phyloP scores from a whole-genome alignment of 192 early-diverging fungal species.

The Linnemannia hyalina region DNA sequence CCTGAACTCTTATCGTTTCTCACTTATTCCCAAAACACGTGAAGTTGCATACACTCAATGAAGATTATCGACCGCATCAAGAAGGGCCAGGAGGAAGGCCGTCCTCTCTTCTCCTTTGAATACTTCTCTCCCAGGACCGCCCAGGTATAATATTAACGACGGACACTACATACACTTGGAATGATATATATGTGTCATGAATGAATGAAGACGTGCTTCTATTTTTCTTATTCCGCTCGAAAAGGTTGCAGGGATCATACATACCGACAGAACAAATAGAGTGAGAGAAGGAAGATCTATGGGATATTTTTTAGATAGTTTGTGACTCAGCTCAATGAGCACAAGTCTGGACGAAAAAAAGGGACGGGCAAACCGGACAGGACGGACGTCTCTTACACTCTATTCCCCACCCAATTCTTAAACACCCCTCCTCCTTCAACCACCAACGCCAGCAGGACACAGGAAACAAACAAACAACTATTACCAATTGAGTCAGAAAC shows the following conservation, averaged over 20 bases:
- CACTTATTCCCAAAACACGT: background rate
- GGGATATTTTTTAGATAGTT: background rate
- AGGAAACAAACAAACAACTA: background rate
- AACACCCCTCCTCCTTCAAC: background rate
- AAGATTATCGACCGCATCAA: constrained; percentile 84
- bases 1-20: background rate
- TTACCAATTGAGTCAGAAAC: background rate
- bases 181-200: background rate
- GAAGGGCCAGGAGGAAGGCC: constrained; percentile 75
- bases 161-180: background rate
- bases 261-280: background rate
- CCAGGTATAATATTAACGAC: constrained; percentile 56
- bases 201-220: background rate
- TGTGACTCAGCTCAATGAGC: constrained; percentile 44
- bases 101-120: constrained; percentile 92
- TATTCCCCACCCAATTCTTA: background rate
- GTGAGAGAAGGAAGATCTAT: background rate
- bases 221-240: background rate
- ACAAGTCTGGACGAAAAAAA: background rate
- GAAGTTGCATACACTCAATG: constrained; percentile 59
- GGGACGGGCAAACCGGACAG: background rate
- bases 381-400: background rate
- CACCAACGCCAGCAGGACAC: too few relatives aligned
- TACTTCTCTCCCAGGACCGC: constrained; percentile 98
- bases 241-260: background rate